A percentile compares a stretch with the other conserved stretches of the same genome.
phyloP scores from a whole-genome alignment of 768 basidiomycete genomes.

The Pleurotus pulmonarius region DNA sequence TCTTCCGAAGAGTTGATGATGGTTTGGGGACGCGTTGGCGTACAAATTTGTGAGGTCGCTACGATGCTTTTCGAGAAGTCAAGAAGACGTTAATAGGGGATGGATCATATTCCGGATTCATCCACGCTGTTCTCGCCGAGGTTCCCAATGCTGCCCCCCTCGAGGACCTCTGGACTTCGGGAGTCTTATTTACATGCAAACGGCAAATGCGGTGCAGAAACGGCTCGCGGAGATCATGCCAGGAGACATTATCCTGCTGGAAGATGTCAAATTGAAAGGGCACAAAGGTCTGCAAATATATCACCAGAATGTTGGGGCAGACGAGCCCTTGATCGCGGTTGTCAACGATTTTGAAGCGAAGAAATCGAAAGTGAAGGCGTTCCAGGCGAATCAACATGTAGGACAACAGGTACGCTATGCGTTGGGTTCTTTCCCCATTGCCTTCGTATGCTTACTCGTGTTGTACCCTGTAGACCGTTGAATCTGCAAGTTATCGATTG shows the following conservation, averaged over 20 bases:
- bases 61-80: slow-evolving; percentile 67
- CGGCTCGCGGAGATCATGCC: slow-evolving; percentile 80
- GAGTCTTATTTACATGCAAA: slow-evolving; percentile 73
- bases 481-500: slow-evolving; percentile 79
- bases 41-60: slow-evolving; percentile 69
- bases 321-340: slow-evolving; percentile 65
- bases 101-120: slow-evolving; percentile 79
- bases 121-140: slow-evolving; percentile 58
- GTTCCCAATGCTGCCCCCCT: slow-evolving; percentile 58
- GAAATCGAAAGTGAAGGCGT: slow-evolving; percentile 82
- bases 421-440: slow-evolving; percentile 6
- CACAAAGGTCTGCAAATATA: slow-evolving; percentile 84
- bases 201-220: slow-evolving; percentile 60
- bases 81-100: slow-evolving; percentile 75
- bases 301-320: slow-evolving; percentile 48
- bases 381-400: slow-evolving; percentile 85
- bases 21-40: slow-evolving; percentile 72
- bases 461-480: slow-evolving; percentile 43
- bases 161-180: slow-evolving; percentile 51
- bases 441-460: too few relatives aligned
- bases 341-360: slow-evolving; percentile 81
- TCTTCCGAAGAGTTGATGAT: slow-evolving; percentile 65
- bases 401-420: slow-evolving; percentile 65
- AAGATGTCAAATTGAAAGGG: slow-evolving; percentile 68
- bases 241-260: slow-evolving; percentile 76